Conservation (phyloP, 2,329 filamentous ascomycete species). For the Fusarium sp. region DNA sequence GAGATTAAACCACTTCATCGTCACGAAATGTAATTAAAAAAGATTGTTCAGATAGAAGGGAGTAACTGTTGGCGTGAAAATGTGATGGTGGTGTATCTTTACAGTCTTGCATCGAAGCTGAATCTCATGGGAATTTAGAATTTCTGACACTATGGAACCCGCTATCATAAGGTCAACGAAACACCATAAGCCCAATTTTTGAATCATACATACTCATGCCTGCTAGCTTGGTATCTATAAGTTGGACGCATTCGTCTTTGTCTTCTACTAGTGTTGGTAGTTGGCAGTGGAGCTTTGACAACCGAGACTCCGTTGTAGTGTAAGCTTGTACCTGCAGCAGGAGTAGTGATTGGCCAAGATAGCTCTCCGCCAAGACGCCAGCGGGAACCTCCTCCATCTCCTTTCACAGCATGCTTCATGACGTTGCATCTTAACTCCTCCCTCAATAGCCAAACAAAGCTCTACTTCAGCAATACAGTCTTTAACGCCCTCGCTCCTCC, state of each 20-base stretch:
- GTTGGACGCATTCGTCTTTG: slow-evolving; percentile 10
- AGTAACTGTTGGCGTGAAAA: not conserved
- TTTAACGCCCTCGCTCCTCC: not conserved
- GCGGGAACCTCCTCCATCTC: slow-evolving; percentile 45
- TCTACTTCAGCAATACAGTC: slow-evolving; percentile 21
- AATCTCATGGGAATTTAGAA: not conserved
- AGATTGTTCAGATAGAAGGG: not conserved
- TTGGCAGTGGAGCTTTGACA: slow-evolving; percentile 24
- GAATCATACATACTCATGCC: not conserved
- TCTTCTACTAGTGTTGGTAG: slow-evolving; percentile 8
- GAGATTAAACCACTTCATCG: not conserved
- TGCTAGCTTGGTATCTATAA: not conserved
- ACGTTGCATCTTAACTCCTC: slow-evolving; percentile 43
- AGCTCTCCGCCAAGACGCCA: slow-evolving; percentile 42
- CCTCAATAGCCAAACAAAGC: slow-evolving; percentile 32
- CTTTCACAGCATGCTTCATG: slow-evolving; percentile 45
- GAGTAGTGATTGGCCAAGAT: slow-evolving; percentile 36
- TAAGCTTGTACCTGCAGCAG: slow-evolving; percentile 36
- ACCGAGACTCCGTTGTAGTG: slow-evolving; percentile 23
- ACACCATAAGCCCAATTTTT: not conserved
- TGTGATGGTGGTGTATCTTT: not conserved
- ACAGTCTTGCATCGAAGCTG: not conserved
- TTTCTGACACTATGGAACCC: not conserved
- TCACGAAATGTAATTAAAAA: not conserved
- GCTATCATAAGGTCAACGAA: not conserved